phyloP scores from a whole-genome alignment of 225 moss, liverwort and hornwort genomes.

The Pleurozium schreberi region DNA sequence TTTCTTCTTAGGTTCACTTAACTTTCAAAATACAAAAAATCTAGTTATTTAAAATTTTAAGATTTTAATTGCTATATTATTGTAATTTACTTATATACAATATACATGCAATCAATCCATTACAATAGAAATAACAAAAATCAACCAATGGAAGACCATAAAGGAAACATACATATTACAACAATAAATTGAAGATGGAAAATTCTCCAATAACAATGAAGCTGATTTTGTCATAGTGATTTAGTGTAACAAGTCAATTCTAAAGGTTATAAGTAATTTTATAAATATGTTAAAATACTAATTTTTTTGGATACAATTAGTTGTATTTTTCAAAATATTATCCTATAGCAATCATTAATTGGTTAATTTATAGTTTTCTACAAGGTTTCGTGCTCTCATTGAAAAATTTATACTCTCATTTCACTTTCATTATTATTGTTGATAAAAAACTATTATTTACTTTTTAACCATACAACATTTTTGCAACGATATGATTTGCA shows the following conservation, averaged over 20 bases:
- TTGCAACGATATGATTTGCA: background rate
- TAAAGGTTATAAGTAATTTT: background rate
- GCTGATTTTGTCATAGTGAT: background rate
- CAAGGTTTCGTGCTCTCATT: too few species aligned
- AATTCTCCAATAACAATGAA: background rate
- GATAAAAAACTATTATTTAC: too few species aligned
- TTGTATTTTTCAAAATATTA: background rate
- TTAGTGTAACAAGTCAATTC: background rate
- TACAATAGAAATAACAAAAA: background rate
- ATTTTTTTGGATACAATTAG: too few species aligned
- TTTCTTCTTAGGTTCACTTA: background rate
- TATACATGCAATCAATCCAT: background rate
- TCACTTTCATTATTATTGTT: background rate
- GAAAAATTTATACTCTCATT: background rate
- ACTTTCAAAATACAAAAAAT: background rate
- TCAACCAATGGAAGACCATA: fast-evolving
- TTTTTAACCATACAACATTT: background rate
- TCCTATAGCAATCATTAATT: background rate
- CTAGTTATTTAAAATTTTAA: background rate
- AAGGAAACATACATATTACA: background rate
- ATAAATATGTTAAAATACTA: background rate
- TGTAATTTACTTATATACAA: background rate
- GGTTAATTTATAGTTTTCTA: background rate
- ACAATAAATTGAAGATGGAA: background rate
- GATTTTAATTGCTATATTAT: background rate